These are phyloP conservation scores for Mrakia blollopis DNA, from an alignment of 768 basidiomycete species.

Conservation along the genomic window DNA sequence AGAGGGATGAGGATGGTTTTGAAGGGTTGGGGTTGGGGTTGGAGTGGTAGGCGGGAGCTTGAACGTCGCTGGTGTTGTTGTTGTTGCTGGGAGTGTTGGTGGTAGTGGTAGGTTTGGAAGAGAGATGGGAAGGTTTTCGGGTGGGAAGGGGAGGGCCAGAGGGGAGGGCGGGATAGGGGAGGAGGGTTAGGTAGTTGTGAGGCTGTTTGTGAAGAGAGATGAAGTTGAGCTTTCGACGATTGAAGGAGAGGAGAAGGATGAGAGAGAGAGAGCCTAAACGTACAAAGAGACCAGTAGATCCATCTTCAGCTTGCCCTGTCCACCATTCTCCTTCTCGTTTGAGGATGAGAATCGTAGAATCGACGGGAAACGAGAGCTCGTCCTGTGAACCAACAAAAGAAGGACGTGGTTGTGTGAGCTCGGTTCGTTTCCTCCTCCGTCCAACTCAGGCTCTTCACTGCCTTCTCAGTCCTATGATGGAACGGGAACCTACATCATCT, in stretches of 20 bases:
- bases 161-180: neutral
- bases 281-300: neutral
- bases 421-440: neutral
- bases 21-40: neutral
- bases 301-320: neutral
- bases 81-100: no score
- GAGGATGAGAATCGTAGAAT: neutral
- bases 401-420: neutral
- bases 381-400: neutral
- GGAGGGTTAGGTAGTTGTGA: conserved; percentile 10
- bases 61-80: neutral
- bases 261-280: neutral
- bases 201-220: neutral
- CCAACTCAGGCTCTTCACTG: no score
- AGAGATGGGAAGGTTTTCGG: conserved; percentile 4
- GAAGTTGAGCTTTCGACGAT: neutral
- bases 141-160: neutral
- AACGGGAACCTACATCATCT: neutral
- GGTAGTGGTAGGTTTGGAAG: neutral
- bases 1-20: neutral
- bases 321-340: conserved; percentile 3
- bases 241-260: neutral
- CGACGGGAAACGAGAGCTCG: conserved; percentile 4
- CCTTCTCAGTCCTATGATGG: no score
- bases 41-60: neutral